Conservation (phyloP, 768 basidiomycete genomes). For the Xerocomellus dryophilus region DNA sequence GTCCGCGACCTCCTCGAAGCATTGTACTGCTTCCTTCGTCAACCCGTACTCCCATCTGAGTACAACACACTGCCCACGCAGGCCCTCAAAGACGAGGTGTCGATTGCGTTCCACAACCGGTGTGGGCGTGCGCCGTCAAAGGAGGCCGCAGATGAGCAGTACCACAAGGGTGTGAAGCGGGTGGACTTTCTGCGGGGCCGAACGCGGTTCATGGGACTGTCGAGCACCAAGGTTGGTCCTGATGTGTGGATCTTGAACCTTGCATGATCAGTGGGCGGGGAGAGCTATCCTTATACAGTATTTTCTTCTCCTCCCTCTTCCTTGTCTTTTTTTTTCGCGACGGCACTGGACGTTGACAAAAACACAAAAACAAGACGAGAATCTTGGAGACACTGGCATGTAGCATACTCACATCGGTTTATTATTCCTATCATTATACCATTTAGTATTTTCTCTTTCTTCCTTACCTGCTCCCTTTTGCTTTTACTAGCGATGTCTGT, state of each 20-base stretch:
- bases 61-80: slow-evolving; percentile 35
- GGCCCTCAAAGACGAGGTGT: slow-evolving; percentile 36
- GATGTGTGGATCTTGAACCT: slow-evolving; percentile 38
- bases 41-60: slow-evolving; percentile 39
- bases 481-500: neutral
- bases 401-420: slow-evolving; percentile 19
- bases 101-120: slow-evolving; percentile 42
- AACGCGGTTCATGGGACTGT: slow-evolving; percentile 46
- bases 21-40: slow-evolving; percentile 44
- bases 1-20: slow-evolving; percentile 50
- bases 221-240: slow-evolving; percentile 35
- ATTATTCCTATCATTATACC: slow-evolving; percentile 29
- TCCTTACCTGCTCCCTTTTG: neutral
- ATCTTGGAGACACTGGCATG: slow-evolving; percentile 16
- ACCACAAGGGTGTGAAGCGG: slow-evolving; percentile 47
- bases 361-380: slow-evolving; percentile 13
- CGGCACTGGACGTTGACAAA: slow-evolving; percentile 17
- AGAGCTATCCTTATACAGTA: slow-evolving; percentile 28
- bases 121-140: slow-evolving; percentile 34
- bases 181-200: slow-evolving; percentile 51
- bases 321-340: neutral
- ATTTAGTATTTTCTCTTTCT: neutral
- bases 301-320: neutral
- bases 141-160: slow-evolving; percentile 37
- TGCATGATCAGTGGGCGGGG: slow-evolving; percentile 13